Conservation (phyloP, 345 rosid species). For the Citrus mangshanensis region DNA sequence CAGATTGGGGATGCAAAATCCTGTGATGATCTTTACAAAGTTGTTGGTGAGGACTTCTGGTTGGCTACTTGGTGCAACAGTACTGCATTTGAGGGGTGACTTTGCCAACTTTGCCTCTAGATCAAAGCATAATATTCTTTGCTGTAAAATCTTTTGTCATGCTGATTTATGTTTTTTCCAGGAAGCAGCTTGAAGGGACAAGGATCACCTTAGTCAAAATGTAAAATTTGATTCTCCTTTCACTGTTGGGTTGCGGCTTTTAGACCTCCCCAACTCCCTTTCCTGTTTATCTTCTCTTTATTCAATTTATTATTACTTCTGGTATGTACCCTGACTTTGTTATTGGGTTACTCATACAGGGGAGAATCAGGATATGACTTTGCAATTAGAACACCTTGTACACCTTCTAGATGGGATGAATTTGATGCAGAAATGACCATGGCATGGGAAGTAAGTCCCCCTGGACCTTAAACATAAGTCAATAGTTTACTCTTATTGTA, state of each 20-base stretch:
- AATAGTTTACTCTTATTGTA: neutral
- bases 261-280: neutral
- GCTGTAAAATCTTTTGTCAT: conserved; percentile 12
- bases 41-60: conserved; percentile 96
- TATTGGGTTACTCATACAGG: conserved; percentile 32
- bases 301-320: neutral
- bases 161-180: conserved; percentile 38
- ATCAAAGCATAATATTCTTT: conserved; percentile 14
- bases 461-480: conserved; percentile 14
- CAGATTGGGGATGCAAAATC: conserved; percentile 76
- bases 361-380: conserved; percentile 73
- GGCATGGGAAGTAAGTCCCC: conserved; percentile 84
- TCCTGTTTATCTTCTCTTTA: neutral
- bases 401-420: conserved; percentile 90
- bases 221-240: conserved; percentile 25
- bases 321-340: neutral
- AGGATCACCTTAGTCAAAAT: conserved; percentile 76
- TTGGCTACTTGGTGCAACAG: conserved; percentile 94
- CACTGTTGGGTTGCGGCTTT: neutral
- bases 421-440: conserved; percentile 79
- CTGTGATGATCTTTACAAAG: conserved; percentile 71
- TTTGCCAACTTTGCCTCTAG: conserved; percentile 7
- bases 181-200: conserved; percentile 95
- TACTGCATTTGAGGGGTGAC: conserved; percentile 71
- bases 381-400: conserved; percentile 90